phyloP scores from a whole-genome alignment of 2,329 filamentous ascomycete species.

The Fusarium burgessii region DNA sequence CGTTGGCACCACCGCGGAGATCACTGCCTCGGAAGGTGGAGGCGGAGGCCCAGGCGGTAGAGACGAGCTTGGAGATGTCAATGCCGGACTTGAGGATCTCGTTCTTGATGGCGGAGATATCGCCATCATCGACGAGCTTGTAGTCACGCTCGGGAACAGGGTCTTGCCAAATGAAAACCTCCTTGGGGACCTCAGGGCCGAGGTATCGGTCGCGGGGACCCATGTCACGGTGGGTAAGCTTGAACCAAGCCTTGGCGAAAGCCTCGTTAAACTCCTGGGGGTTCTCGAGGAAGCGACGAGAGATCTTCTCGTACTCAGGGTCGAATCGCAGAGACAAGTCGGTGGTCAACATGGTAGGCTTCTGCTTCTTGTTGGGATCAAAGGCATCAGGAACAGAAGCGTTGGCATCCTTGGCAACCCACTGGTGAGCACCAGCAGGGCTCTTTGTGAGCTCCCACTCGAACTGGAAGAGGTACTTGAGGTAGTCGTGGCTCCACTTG shows the following conservation, averaged over 20 bases:
- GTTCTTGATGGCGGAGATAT: conserved; percentile 74
- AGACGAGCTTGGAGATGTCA: conserved; percentile 70
- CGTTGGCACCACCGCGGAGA: conserved; percentile 86
- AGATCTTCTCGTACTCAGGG: conserved; percentile 82
- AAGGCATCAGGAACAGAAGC: conserved; percentile 54
- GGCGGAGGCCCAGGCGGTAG: conserved; percentile 75
- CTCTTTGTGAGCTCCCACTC: conserved; percentile 83
- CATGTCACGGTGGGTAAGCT: conserved; percentile 84
- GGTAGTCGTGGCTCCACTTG: conserved; percentile 76
- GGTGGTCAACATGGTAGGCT: conserved; percentile 33
- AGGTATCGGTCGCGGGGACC: conserved; percentile 78
- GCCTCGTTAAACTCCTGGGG: conserved; percentile 76
- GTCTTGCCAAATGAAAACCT: conserved; percentile 81
- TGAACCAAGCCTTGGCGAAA: conserved; percentile 84
- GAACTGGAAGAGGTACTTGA: conserved; percentile 82
- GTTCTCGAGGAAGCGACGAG: conserved; percentile 75
- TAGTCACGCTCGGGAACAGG: conserved; percentile 72
- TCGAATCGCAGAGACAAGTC: conserved; percentile 76
- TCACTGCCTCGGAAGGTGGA: conserved; percentile 80
- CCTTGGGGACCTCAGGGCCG: conserved; percentile 78
- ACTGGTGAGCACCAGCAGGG: conserved; percentile 82
- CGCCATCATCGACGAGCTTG: conserved; percentile 69
- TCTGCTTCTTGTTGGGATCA: conserved; percentile 37
- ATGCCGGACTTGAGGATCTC: conserved; percentile 73
- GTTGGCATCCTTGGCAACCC: conserved; percentile 70